These are phyloP conservation scores for Helicocarpus griseus DNA, from an alignment of 2,329 filamentous ascomycete genomes.

Conservation along the genomic window DNA sequence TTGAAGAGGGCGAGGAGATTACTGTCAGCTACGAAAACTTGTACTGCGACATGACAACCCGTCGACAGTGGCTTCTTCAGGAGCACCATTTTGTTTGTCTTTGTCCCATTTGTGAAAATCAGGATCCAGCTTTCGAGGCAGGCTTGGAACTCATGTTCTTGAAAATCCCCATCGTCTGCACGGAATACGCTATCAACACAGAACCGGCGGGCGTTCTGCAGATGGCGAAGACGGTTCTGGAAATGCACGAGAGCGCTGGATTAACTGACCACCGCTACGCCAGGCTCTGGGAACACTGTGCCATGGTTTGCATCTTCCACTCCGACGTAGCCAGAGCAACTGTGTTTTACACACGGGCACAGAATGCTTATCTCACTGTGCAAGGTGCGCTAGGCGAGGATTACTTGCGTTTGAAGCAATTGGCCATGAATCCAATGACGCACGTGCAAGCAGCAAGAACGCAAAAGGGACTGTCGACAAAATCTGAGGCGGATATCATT, in stretches of 20 bases:
- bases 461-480: slow-evolving; percentile 10
- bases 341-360: slow-evolving; percentile 14
- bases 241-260: neutral
- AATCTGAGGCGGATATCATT: slow-evolving; percentile 3
- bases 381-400: slow-evolving; percentile 10
- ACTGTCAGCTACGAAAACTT: slow-evolving; percentile 15
- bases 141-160: slow-evolving; percentile 6
- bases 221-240: slow-evolving; percentile 8
- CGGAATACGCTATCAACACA: slow-evolving; percentile 2
- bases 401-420: slow-evolving; percentile 6
- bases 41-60: neutral
- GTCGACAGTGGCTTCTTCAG: slow-evolving; percentile 9
- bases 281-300: slow-evolving; percentile 15
- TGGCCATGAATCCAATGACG: slow-evolving; percentile 4
- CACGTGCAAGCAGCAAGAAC: slow-evolving; percentile 13
- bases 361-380: slow-evolving; percentile 4
- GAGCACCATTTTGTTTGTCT: slow-evolving; percentile 17
- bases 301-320: slow-evolving; percentile 16
- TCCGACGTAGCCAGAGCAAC: slow-evolving; percentile 16
- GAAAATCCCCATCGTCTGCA: slow-evolving; percentile 6
- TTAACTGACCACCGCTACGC: slow-evolving; percentile 13
- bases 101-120: slow-evolving; percentile 16
- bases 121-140: slow-evolving; percentile 8
- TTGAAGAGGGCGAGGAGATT: slow-evolving; percentile 19
- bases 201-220: slow-evolving; percentile 12